A percentile compares a stretch with the other conserved stretches of the same genome.
phyloP scores from a whole-genome alignment of 2,329 filamentous ascomycete genomes.

The Lasiodiplodia sp. region DNA sequence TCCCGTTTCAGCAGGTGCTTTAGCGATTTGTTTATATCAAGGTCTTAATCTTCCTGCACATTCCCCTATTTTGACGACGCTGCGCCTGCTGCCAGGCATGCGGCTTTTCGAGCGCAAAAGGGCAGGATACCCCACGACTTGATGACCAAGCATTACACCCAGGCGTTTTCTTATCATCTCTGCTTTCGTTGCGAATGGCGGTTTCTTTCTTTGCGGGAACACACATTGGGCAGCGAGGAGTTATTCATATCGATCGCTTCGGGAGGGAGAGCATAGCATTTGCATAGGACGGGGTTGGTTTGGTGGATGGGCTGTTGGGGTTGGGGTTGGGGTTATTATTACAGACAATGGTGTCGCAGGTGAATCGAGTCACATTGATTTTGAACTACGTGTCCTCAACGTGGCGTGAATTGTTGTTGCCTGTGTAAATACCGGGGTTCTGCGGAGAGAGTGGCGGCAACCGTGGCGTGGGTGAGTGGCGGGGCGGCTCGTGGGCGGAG shows the following conservation, averaged over 20 bases:
- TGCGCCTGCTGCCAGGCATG: not conserved
- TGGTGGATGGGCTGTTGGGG: not conserved
- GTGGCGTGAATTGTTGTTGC: not conserved
- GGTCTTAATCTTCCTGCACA: constrained; percentile 23
- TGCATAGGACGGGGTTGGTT: constrained; percentile 17
- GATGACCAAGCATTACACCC: constrained; percentile 24
- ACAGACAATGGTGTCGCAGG: constrained; percentile 1
- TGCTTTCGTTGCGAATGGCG: constrained; percentile 27
- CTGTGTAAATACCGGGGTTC: not conserved
- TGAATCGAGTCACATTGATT: constrained; percentile 20
- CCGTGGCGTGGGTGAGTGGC: not conserved
- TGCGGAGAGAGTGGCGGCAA: not conserved
- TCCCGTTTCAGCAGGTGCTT: constrained; percentile 25
- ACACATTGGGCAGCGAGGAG: constrained; percentile 28
- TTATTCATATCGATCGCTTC: constrained; percentile 21
- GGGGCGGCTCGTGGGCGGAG: constrained; percentile 19
- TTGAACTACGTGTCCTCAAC: not conserved
- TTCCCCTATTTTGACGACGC: constrained; percentile 19
- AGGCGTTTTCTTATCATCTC: constrained; percentile 20
- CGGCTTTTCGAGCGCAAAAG: constrained; percentile 14
- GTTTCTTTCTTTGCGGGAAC: constrained; percentile 22
- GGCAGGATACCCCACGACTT: constrained; percentile 24
- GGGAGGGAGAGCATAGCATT: constrained; percentile 21
- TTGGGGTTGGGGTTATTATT: not conserved
- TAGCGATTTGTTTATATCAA: constrained; percentile 25